These are phyloP conservation scores for Starmerella sp. DNA, from an alignment of 805 yeast species.

Conservation along the genomic window DNA sequence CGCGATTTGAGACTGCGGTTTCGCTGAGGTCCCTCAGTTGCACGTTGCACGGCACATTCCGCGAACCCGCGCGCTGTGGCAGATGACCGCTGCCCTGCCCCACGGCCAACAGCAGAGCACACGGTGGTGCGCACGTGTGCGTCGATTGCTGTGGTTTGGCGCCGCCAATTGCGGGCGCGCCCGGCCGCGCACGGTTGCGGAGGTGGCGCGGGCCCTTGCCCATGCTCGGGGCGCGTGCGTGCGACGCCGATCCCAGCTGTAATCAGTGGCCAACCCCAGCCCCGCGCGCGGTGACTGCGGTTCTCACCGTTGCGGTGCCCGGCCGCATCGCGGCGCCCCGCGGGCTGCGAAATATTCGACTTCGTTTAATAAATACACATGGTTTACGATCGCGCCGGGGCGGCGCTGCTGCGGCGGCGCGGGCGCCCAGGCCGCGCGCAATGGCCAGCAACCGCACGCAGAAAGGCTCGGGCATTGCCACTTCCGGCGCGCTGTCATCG, in stretches of 20 bases:
- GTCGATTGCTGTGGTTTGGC: too few species aligned
- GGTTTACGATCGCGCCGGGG: too few species aligned
- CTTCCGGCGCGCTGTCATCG: slow-evolving; percentile 1
- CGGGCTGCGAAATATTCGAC: not conserved
- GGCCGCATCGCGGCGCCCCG: not conserved
- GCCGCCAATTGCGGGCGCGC: too few species aligned
- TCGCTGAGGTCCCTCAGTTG: too few species aligned
- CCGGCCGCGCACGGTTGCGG: not conserved
- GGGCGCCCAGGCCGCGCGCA: not conserved
- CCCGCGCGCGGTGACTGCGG: not conserved
- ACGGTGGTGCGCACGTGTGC: too few species aligned
- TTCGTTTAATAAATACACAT: not conserved
- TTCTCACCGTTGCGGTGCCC: slow-evolving; percentile 2
- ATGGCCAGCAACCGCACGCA: too few species aligned
- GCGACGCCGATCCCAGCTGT: not conserved
- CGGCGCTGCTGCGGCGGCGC: not conserved
- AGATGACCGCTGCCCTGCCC: too few species aligned
- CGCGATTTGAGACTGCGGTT: too few species aligned
- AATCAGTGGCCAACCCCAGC: not conserved
- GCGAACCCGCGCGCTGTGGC: too few species aligned
- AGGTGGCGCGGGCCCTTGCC: not conserved
- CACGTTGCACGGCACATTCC: too few species aligned
- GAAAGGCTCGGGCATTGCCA: not conserved
- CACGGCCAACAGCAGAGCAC: too few species aligned
- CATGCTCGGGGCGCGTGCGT: not conserved